These are phyloP conservation scores for Plasmodium coatneyi DNA, from an alignment of 169 alveolate genomes.

Conservation along the genomic window DNA sequence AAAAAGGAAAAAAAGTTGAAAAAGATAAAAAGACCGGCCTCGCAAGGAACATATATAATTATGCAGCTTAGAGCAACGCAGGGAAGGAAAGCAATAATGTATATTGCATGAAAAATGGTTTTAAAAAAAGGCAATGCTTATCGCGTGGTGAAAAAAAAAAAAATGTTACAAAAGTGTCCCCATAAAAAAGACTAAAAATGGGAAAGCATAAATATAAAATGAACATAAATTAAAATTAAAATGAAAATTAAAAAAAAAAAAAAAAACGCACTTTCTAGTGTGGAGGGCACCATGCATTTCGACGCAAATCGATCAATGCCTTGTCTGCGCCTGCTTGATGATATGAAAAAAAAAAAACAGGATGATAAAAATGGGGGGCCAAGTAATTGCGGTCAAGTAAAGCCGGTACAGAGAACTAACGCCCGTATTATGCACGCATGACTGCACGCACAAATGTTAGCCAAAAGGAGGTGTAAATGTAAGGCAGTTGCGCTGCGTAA, in stretches of 20 bases:
- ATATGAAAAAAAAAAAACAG: no score
- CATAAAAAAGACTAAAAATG: not conserved
- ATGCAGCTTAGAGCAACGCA: not conserved
- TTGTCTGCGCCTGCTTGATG: not conserved
- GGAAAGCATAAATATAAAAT: not conserved
- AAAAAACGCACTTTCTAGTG: not conserved
- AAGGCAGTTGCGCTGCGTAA: not conserved
- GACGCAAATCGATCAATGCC: not conserved
- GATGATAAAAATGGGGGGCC: not conserved
- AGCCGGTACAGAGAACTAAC: not conserved
- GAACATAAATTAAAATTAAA: no score
- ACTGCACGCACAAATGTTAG: not conserved
- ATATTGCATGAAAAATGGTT: not conserved
- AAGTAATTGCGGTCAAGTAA: not conserved
- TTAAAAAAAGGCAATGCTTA: not conserved
- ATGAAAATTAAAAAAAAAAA: no score
- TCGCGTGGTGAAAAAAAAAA: not conserved
- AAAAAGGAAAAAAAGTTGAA: not conserved
- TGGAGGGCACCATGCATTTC: not conserved
- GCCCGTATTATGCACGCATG: not conserved
- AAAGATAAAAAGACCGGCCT: not conserved
- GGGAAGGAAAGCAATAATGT: not conserved
- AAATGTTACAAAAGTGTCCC: not conserved
- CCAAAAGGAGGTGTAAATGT: not conserved
- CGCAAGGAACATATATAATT: not conserved